These are phyloP conservation scores for Syzygium aromaticum DNA, from an alignment of 345 rosid genomes.

Conservation along the genomic window DNA sequence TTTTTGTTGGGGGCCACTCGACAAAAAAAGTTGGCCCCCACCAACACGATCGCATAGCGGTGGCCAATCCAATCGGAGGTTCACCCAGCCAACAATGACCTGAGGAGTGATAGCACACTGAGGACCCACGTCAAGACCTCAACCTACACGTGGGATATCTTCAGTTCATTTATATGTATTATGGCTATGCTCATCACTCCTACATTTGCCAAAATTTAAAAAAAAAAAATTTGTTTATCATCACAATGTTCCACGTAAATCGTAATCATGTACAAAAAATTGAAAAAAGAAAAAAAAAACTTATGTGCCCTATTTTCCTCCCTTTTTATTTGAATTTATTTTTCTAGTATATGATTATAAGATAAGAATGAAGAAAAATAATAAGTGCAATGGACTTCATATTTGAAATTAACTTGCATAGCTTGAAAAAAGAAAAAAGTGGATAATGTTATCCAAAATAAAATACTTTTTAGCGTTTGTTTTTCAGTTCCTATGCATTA, in stretches of 20 bases:
- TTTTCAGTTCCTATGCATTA: no score
- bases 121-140: conserved; percentile 48
- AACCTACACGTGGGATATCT: conserved; percentile 22
- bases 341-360: background rate
- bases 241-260: background rate
- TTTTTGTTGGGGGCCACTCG: conserved; percentile 17
- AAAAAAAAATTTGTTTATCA: background rate
- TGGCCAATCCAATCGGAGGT: conserved; percentile 85
- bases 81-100: conserved; percentile 65
- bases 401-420: background rate
- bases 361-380: background rate
- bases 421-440: background rate
- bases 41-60: conserved; percentile 64
- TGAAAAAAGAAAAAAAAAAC: background rate
- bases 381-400: background rate
- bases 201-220: conserved; percentile 26
- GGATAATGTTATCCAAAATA: background rate
- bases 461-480: background rate
- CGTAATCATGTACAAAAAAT: background rate
- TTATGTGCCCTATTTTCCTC: background rate
- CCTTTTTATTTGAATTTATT: background rate
- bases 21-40: conserved; percentile 66
- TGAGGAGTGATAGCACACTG: conserved; percentile 52
- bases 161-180: conserved; percentile 32
- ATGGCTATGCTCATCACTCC: conserved; percentile 80